Conservation (phyloP, 805 yeast genomes). For the Yamadazyma tumulicola region DNA sequence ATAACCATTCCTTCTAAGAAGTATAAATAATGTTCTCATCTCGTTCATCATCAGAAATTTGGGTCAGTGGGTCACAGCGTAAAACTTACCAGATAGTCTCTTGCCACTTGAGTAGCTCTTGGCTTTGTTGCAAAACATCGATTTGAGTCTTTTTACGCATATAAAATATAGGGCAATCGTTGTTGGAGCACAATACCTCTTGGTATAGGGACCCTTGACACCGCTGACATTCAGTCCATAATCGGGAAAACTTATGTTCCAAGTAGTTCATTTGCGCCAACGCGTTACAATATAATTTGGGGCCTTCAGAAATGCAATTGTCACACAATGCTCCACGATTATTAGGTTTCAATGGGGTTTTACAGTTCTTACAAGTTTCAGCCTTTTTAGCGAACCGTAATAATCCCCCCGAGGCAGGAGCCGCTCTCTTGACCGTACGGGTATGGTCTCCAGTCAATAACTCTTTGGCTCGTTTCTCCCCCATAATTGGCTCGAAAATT, state of each 20-base stretch:
- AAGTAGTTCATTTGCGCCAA: slow-evolving; percentile 74
- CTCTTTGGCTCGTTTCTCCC: slow-evolving; percentile 77
- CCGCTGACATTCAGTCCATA: slow-evolving; percentile 98
- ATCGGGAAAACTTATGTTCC: slow-evolving; percentile 76
- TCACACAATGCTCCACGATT: slow-evolving; percentile 76
- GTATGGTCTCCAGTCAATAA: slow-evolving; percentile 83
- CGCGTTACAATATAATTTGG: slow-evolving; percentile 77
- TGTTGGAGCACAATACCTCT: slow-evolving; percentile 91
- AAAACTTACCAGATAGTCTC: slow-evolving; percentile 46
- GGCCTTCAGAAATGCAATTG: slow-evolving; percentile 76
- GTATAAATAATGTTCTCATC: no score
- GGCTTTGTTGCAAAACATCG: slow-evolving; percentile 55
- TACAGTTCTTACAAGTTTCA: slow-evolving; percentile 85
- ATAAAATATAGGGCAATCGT: slow-evolving; percentile 96
- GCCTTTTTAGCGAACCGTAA: slow-evolving; percentile 91
- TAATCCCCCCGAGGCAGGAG: slow-evolving; percentile 80
- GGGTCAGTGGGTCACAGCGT: no score
- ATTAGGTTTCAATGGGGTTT: slow-evolving; percentile 61
- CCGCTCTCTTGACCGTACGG: slow-evolving; percentile 65
- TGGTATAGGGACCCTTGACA: slow-evolving; percentile 96
- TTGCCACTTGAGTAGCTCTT: slow-evolving; percentile 66
- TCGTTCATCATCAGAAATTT: no score
- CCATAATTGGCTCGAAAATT: slow-evolving; percentile 92
- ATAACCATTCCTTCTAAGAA: slow-evolving; percentile 1
- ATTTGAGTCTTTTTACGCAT: slow-evolving; percentile 89